Evolutionary conservation across 805 yeast species (phyloP).

Genomic region (Clavispora vitiphila): DNA sequence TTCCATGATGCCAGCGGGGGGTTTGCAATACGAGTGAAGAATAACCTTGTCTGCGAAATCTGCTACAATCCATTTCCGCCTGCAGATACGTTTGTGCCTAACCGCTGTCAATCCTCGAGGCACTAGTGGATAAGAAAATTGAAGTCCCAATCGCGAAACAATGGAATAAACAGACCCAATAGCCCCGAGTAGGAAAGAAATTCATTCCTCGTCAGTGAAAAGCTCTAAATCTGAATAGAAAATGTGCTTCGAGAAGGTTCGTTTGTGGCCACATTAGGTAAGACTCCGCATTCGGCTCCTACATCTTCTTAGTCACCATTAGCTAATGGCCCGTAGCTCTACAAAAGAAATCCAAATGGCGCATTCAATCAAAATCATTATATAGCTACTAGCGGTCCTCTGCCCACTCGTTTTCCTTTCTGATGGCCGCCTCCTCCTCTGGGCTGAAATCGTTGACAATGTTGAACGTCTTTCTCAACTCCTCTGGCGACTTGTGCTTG

Average conservation of each 20-base stretch:
- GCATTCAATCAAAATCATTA: not conserved
- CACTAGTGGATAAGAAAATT: too few species aligned
- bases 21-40: not conserved
- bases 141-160: too few species aligned
- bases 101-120: not conserved
- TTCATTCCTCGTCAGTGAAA: too few species aligned
- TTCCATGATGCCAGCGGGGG: not conserved
- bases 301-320: too few species aligned
- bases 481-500: slow-evolving; percentile 74
- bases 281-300: too few species aligned
- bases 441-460: slow-evolving; percentile 80
- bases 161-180: too few species aligned
- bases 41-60: not conserved
- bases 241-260: too few species aligned
- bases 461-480: slow-evolving; percentile 73
- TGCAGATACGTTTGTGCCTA: not conserved
- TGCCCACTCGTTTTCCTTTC: slow-evolving; percentile 89
- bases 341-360: not conserved
- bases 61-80: not conserved
- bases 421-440: slow-evolving; percentile 83
- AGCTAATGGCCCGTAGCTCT: too few species aligned
- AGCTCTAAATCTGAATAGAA: too few species aligned
- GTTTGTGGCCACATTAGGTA: too few species aligned
- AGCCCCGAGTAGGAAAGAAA: too few species aligned
- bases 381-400: slow-evolving; percentile 57